These are phyloP conservation scores for Blepharisma japonicum DNA, from an alignment of 73 alveolate species.

Conservation along the genomic window DNA sequence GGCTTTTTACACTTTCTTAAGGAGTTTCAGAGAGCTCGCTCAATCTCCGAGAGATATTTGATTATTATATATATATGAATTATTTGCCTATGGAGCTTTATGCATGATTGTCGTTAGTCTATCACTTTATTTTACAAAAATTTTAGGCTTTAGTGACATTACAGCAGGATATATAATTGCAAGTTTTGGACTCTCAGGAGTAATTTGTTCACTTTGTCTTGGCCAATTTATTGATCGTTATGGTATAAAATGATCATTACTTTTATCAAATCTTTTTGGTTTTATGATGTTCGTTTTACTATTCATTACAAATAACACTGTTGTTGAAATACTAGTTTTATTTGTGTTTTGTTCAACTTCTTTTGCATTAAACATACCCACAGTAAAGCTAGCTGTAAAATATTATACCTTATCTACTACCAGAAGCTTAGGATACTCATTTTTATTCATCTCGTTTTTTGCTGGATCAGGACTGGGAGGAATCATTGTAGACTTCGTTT, in stretches of 20 bases:
- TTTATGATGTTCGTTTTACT: background rate
- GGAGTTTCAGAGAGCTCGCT: no score
- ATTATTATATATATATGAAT: no score
- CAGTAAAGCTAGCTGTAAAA: background rate
- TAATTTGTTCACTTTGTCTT: background rate
- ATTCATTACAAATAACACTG: background rate
- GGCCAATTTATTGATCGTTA: background rate
- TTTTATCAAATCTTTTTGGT: background rate
- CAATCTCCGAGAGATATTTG: no score
- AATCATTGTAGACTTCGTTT: background rate
- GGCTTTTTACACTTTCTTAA: no score
- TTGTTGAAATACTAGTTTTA: background rate
- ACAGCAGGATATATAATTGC: background rate
- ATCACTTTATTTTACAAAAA: background rate
- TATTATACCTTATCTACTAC: background rate
- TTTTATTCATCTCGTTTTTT: background rate
- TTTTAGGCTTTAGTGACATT: background rate
- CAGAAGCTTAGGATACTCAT: slow-evolving; percentile 13
- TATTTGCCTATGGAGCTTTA: no score
- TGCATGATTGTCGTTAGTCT: background rate
- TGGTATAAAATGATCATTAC: background rate
- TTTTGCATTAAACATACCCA: background rate
- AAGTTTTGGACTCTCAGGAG: background rate
- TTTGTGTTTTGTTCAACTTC: background rate
- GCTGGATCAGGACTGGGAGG: background rate